A percentile compares a stretch with the other conserved stretches of the same genome.
These are phyloP conservation scores for Apiospora saccharicola DNA, from an alignment of 2,329 filamentous ascomycete species.

Conservation along the genomic window DNA sequence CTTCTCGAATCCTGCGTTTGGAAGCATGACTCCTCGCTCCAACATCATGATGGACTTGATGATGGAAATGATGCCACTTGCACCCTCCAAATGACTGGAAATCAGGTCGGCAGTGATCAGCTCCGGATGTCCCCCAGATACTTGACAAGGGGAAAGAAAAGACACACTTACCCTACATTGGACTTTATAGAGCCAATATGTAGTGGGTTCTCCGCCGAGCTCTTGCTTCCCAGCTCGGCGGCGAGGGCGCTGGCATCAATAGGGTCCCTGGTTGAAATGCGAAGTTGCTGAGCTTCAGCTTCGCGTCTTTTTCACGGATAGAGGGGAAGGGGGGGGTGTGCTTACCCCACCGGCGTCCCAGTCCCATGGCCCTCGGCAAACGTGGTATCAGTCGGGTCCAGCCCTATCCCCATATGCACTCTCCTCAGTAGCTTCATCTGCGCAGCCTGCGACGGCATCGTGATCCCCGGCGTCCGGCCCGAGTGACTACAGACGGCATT, in stretches of 20 bases:
- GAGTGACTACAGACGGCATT: slow-evolving; percentile 31
- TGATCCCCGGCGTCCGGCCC: slow-evolving; percentile 31
- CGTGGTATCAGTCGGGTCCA: slow-evolving; percentile 22
- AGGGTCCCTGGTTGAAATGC: slow-evolving; percentile 30
- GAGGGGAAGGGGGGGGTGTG: slow-evolving; percentile 29
- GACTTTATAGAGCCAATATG: slow-evolving; percentile 39
- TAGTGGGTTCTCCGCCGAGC: slow-evolving; percentile 34
- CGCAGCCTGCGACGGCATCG: slow-evolving; percentile 25
- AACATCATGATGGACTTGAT: slow-evolving; percentile 46
- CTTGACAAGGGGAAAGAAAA: too few relatives aligned
- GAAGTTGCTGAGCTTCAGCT: too few relatives aligned
- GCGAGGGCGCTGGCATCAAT: slow-evolving; percentile 36
- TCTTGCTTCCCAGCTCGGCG: slow-evolving; percentile 32
- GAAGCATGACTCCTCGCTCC: slow-evolving; percentile 51
- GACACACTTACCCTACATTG: slow-evolving; percentile 25
- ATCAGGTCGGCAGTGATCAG: slow-evolving; percentile 6
- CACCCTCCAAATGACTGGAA: slow-evolving; percentile 43
- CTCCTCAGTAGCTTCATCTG: slow-evolving; percentile 29
- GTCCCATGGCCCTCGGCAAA: slow-evolving; percentile 42
- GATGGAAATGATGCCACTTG: slow-evolving; percentile 41
- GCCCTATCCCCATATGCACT: slow-evolving; percentile 25
- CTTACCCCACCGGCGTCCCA: slow-evolving; percentile 47
- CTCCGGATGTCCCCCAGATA: too few relatives aligned
- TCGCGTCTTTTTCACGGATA: too few relatives aligned
- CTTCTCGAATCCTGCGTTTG: slow-evolving; percentile 50